Conservation (phyloP, 257 asterid genomes). For the Prunella vulgaris region DNA sequence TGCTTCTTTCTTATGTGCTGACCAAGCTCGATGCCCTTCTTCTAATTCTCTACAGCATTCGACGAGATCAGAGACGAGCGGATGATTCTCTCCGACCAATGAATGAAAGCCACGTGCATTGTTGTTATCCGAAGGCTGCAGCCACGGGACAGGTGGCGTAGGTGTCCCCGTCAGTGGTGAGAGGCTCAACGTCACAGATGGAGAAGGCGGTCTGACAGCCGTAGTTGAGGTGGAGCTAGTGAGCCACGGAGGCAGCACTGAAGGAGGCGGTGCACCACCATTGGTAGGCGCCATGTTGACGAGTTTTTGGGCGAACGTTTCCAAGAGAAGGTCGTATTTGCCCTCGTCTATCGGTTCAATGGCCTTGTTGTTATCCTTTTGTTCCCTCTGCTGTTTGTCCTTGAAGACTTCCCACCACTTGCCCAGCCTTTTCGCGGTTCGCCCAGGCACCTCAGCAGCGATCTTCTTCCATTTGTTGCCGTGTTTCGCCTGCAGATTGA, state of each 20-base stretch:
- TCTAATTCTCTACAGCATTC: constrained; percentile 81
- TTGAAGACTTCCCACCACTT: constrained; percentile 74
- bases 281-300: constrained; percentile 62
- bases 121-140: constrained; percentile 32
- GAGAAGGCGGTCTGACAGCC: constrained; percentile 40
- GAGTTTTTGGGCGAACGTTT: constrained; percentile 56
- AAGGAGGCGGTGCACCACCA: constrained; percentile 32
- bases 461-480: constrained; percentile 81
- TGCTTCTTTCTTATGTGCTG: constrained; percentile 74
- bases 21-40: constrained; percentile 76
- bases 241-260: constrained; percentile 71
- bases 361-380: constrained; percentile 31
- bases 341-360: constrained; percentile 45
- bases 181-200: constrained; percentile 68
- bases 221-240: constrained; percentile 46
- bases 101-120: constrained; percentile 21
- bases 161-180: constrained; percentile 49
- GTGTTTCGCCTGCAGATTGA: constrained; percentile 49
- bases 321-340: constrained; percentile 54
- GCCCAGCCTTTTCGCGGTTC: constrained; percentile 66
- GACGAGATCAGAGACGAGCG: constrained; percentile 42
- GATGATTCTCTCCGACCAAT: constrained; percentile 30
- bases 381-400: constrained; percentile 54
- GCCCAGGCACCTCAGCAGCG: constrained; percentile 66
- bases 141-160: constrained; percentile 44